These are phyloP conservation scores for Oryza rufipogon DNA, from an alignment of 176 grass and related monocot genomes.

Conservation along the genomic window DNA sequence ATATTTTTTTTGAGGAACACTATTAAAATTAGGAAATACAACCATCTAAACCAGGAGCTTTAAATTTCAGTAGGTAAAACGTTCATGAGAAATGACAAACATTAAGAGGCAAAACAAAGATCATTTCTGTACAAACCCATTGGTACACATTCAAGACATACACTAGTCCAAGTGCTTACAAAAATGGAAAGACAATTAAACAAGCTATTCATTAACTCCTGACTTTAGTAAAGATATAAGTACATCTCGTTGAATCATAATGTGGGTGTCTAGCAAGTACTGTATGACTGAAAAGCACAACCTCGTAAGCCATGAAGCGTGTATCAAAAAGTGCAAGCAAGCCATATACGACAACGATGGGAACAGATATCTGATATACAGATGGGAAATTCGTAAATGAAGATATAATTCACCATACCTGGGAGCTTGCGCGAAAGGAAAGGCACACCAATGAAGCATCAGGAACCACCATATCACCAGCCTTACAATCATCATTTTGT, in stretches of 20 bases:
- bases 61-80: not conserved
- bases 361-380: not conserved
- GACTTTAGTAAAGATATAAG: not conserved
- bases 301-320: not conserved
- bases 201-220: not conserved
- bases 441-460: slow-evolving; percentile 71
- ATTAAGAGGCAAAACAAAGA: not conserved
- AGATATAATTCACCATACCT: slow-evolving; percentile 42
- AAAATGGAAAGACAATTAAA: not conserved
- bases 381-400: not conserved
- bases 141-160: not conserved
- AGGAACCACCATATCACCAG: slow-evolving; percentile 30
- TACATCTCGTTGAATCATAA: not conserved
- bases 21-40: not conserved
- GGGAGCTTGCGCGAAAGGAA: slow-evolving; percentile 92
- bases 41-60: not conserved
- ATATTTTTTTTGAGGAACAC: not conserved
- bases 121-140: not conserved
- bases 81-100: not conserved
- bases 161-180: not conserved
- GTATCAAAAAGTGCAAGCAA: not conserved
- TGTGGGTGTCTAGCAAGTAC: not conserved
- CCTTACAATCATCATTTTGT: not conserved
- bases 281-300: not conserved
- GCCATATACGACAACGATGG: too few relatives aligned